Evolutionary conservation across 2,329 filamentous ascomycete species (phyloP).

Genomic region (Diaporthe citrichinensis): DNA sequence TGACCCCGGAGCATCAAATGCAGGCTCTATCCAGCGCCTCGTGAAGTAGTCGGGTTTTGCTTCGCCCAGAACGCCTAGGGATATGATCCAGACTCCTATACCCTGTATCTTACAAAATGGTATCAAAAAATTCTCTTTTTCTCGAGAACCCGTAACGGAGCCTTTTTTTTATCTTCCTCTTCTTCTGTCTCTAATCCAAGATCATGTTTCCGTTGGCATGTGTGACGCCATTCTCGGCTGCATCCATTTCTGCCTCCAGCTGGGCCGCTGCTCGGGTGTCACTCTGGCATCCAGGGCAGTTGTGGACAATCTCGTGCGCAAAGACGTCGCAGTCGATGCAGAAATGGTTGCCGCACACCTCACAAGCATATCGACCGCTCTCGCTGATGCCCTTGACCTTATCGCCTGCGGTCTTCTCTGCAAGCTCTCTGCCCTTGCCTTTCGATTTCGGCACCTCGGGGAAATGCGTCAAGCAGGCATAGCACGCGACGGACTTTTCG

Average conservation of each 20-base stretch:
- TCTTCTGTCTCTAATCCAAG: conserved; percentile 53
- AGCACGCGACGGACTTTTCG: conserved; percentile 74
- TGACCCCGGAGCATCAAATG: conserved; percentile 16
- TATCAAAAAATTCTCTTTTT: conserved; percentile 24
- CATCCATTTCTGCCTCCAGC: conserved; percentile 20
- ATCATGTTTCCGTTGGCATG: conserved; percentile 60
- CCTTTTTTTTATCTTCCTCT: neutral
- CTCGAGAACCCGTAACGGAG: neutral
- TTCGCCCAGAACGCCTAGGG: conserved; percentile 29
- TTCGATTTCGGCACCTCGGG: conserved; percentile 60
- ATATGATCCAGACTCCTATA: conserved; percentile 28
- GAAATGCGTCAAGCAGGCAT: conserved; percentile 82
- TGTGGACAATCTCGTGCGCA: conserved; percentile 93
- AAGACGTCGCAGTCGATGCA: conserved; percentile 99
- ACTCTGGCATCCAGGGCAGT: conserved; percentile 90
- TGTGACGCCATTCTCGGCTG: conserved; percentile 34
- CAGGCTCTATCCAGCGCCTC: conserved; percentile 23
- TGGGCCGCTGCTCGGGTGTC: conserved; percentile 53
- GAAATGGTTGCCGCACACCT: conserved; percentile 90
- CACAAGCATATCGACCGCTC: conserved; percentile 89
- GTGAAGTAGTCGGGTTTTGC: neutral
- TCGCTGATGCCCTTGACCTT: conserved; percentile 79
- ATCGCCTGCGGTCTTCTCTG: conserved; percentile 41
- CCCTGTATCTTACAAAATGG: conserved; percentile 33
- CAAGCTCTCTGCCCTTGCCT: conserved; percentile 41